Evolutionary conservation across 2,329 filamentous ascomycete species (phyloP).

Genomic region (Aspergillus sp.): DNA sequence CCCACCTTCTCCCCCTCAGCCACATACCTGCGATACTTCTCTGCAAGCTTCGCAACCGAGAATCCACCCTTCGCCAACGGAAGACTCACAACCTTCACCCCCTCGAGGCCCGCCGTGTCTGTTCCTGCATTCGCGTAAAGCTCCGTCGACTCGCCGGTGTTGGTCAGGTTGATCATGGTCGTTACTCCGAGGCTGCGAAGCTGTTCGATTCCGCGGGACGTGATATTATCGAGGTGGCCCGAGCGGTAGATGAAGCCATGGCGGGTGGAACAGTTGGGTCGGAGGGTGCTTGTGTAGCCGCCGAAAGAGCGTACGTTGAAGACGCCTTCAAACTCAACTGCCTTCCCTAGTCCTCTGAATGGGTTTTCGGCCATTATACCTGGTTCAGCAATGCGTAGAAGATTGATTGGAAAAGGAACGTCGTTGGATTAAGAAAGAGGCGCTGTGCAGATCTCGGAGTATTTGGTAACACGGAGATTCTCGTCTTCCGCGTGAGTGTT

Average conservation of each 20-base stretch:
- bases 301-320: conserved; percentile 8
- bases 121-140: background rate
- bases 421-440: background rate
- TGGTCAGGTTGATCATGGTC: conserved; percentile 5
- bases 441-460: background rate
- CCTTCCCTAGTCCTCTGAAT: background rate
- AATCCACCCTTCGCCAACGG: conserved; percentile 7
- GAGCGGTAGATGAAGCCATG: conserved; percentile 6
- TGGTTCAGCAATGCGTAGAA: background rate
- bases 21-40: conserved; percentile 10
- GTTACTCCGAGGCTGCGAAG: background rate
- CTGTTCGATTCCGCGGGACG: background rate
- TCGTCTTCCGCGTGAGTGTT: background rate
- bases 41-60: background rate
- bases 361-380: no score
- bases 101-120: background rate
- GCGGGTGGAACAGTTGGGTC: background rate
- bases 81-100: background rate
- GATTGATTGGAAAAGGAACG: background rate
- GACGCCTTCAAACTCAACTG: background rate
- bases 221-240: background rate
- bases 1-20: conserved; percentile 1
- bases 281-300: background rate
- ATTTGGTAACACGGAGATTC: background rate
- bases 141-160: background rate